Conservation (phyloP, 176 grass and related monocot genomes). For the Raddia distichophylla region DNA sequence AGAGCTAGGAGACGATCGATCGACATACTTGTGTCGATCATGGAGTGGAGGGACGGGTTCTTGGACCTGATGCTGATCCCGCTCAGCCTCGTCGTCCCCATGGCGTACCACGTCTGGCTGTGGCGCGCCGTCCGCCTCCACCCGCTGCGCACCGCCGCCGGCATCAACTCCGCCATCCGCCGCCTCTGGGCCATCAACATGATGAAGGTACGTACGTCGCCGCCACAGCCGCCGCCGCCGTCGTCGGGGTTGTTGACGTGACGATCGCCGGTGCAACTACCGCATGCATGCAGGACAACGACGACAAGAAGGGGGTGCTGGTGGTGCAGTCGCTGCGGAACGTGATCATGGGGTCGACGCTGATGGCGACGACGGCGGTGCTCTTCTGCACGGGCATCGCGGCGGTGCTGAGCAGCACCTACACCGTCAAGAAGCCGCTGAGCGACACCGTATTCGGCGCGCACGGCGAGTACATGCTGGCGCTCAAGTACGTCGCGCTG, state of each 20-base stretch:
- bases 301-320: constrained; percentile 79
- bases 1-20: background rate
- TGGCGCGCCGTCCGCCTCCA: constrained; percentile 57
- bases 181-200: constrained; percentile 68
- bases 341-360: constrained; percentile 89
- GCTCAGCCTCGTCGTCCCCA: constrained; percentile 57
- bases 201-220: constrained; percentile 55
- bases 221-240: no score
- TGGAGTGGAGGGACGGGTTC: constrained; percentile 86
- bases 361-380: constrained; percentile 91
- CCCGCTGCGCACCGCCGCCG: constrained; percentile 61
- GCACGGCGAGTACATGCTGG: constrained; percentile 93
- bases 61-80: constrained; percentile 75
- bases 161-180: constrained; percentile 70
- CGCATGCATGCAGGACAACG: constrained; percentile 55
- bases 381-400: constrained; percentile 93
- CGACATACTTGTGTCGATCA: background rate
- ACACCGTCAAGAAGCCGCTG: constrained; percentile 80
- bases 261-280: background rate
- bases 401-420: constrained; percentile 93
- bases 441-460: constrained; percentile 83
- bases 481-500: constrained; percentile 90
- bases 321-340: constrained; percentile 92
- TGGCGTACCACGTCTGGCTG: constrained; percentile 89
- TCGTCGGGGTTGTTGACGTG: background rate